Conservation (phyloP, 441 rosid species). For the Breynia disticha region DNA sequence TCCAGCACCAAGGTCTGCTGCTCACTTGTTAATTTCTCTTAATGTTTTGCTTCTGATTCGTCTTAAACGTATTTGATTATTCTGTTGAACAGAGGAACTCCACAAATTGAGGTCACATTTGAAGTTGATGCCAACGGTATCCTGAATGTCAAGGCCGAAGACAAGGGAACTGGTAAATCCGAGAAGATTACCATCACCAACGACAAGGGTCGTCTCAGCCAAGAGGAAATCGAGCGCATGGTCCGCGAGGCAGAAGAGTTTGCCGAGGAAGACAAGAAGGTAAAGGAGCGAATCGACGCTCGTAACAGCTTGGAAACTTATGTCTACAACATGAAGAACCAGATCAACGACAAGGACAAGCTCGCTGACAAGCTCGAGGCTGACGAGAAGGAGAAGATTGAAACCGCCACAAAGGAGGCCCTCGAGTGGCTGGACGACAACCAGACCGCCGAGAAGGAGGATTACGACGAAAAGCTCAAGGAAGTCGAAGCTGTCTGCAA, state of each 20-base stretch:
- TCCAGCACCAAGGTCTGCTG: slow-evolving; percentile 72
- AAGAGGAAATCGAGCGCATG: slow-evolving; percentile 95
- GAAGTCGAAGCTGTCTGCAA: slow-evolving; percentile 94
- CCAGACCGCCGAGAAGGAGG: slow-evolving; percentile 80
- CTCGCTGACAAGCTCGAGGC: slow-evolving; percentile 88
- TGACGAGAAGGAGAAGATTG: slow-evolving; percentile 90
- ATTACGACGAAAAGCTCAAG: slow-evolving; percentile 91
- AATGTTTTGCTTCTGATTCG: not conserved
- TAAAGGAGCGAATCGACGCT: slow-evolving; percentile 83
- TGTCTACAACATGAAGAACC: slow-evolving; percentile 95
- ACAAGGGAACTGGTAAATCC: slow-evolving; percentile 80
- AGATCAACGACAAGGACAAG: slow-evolving; percentile 85
- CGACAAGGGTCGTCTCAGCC: slow-evolving; percentile 93
- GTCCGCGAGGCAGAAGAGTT: slow-evolving; percentile 93
- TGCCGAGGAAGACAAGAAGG: slow-evolving; percentile 96
- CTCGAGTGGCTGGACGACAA: slow-evolving; percentile 91
- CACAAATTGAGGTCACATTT: slow-evolving; percentile 94
- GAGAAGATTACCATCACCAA: slow-evolving; percentile 97
- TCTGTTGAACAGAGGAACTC: slow-evolving; percentile 64
- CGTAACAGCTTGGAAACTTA: slow-evolving; percentile 84
- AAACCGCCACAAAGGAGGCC: slow-evolving; percentile 69
- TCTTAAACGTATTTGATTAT: not conserved
- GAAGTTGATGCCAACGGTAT: slow-evolving; percentile 98
- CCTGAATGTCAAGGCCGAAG: slow-evolving; percentile 89
- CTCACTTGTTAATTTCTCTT: not conserved